Base-by-base conservation (phyloP, 768 basidiomycete genomes). In the Lactifluus rugatus region DNA sequence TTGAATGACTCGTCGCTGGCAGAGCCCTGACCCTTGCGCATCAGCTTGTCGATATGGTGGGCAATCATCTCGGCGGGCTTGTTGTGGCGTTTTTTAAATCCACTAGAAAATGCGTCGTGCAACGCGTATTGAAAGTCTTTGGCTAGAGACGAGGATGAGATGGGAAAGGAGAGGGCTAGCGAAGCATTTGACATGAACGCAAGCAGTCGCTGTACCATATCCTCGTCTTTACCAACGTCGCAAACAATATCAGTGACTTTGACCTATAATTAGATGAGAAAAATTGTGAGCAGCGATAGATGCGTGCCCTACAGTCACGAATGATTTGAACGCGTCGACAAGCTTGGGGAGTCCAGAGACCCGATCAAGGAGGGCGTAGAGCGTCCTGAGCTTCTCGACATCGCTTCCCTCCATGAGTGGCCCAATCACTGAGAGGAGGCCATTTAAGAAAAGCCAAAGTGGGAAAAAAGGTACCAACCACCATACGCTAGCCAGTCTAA, bases 51-150 rank as follows among this genome's bases (percentile, higher is more conserved):
- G 48, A 98, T 75, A 69, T 92, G 82, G 68, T 89, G 92, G 16
- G 96, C 96, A 54, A 94, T 86, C 81, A 93, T 84, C 71, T 95
- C 93, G 0, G 93, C 92, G 7, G 92, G 91, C 66, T 89, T 93
- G 66, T 82, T 85, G 28, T 83, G 78, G 44, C 86, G 81, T 2
- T 79, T 76, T 68, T 84, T 84, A 74, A 93, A 93, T 23, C 86
- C 89, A 28, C 66, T 72, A 3, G 77, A 70, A 70, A 94, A 93
- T 0, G 86, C 86, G 54, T 89, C 86, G 1, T 74, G 74, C 11
- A 87, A 73, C 1, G 87, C 86, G 59, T 89, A 86, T 4, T 73
- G 63, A 67, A 89, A 89, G 5, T 81, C 77, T 50, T 76, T 69
- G 19, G 50, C 66, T 57, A 25, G 56, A 32, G 16, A 64, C 46